These are phyloP conservation scores for Withania somnifera DNA, from an alignment of 305 asterid genomes.

Conservation along the genomic window DNA sequence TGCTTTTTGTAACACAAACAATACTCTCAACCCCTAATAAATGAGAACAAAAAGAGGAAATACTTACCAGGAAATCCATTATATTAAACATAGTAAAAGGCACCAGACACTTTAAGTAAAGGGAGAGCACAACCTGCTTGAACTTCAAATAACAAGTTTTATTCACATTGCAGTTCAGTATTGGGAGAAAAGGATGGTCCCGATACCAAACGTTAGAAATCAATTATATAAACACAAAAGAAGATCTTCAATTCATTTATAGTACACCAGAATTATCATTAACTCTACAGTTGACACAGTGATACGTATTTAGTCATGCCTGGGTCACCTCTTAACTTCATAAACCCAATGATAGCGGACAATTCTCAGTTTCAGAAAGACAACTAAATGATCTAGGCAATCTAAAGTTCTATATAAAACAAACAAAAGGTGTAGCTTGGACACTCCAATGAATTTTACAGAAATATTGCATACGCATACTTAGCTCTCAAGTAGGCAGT, in stretches of 20 bases:
- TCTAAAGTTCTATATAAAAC: background rate
- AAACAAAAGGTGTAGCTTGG: background rate
- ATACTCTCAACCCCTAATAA: background rate
- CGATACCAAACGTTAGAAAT: background rate
- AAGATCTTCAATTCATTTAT: background rate
- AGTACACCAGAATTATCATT: background rate
- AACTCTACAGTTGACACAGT: background rate
- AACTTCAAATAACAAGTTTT: background rate
- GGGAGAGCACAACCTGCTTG: background rate
- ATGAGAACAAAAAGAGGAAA: background rate
- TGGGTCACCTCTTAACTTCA: background rate
- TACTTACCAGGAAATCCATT: background rate
- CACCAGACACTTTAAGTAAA: background rate
- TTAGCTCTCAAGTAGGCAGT: background rate
- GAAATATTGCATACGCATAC: background rate
- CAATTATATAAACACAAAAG: background rate
- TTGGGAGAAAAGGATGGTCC: background rate
- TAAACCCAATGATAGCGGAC: background rate
- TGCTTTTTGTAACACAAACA: background rate
- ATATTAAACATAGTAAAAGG: background rate
- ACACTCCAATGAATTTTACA: background rate
- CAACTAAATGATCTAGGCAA: background rate
- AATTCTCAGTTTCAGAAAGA: background rate
- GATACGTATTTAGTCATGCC: background rate
- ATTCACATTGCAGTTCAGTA: background rate